phyloP scores from a whole-genome alignment of 1,284 basidiomycete species.

The Psilocybe mexicana region DNA sequence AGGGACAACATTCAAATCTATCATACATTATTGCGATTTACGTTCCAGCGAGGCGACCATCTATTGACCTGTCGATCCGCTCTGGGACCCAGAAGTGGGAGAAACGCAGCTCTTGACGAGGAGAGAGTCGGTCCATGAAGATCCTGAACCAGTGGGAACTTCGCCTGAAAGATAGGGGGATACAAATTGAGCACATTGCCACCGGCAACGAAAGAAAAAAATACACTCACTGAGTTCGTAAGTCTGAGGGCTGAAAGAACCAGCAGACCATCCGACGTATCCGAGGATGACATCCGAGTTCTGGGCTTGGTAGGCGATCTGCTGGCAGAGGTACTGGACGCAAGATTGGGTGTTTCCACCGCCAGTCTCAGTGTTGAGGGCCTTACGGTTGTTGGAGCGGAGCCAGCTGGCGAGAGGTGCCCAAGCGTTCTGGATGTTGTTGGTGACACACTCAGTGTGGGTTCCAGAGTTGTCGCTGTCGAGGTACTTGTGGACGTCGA shows the following conservation, averaged over 20 bases:
- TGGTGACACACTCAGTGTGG: conserved; percentile 44
- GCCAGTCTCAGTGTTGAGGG: conserved; percentile 64
- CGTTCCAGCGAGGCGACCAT: background rate
- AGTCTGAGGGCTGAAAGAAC: conserved; percentile 9
- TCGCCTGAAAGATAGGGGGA: conserved; percentile 5
- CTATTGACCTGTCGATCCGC: conserved; percentile 14
- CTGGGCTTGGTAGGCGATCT: conserved; percentile 50
- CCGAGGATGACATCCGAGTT: conserved; percentile 44
- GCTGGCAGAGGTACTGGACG: conserved; percentile 44
- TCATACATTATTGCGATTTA: too few species aligned
- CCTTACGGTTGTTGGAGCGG: conserved; percentile 52
- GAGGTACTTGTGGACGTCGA: conserved; percentile 68
- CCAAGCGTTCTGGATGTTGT: conserved; percentile 53
- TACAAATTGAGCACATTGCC: background rate
- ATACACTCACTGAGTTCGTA: conserved; percentile 13
- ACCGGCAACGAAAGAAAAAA: background rate
- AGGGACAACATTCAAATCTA: too few species aligned
- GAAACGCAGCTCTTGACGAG: conserved; percentile 18
- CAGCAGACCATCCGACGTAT: conserved; percentile 23
- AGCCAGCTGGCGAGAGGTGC: conserved; percentile 51
- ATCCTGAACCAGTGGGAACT: conserved; percentile 17
- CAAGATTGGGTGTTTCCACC: conserved; percentile 54
- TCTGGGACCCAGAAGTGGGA: conserved; percentile 21
- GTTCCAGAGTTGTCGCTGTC: conserved; percentile 54
- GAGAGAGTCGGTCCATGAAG: conserved; percentile 18